Evolutionary conservation across 306 rosid genomes (phyloP).

Genomic region (Hylodesmum podocarpum): DNA sequence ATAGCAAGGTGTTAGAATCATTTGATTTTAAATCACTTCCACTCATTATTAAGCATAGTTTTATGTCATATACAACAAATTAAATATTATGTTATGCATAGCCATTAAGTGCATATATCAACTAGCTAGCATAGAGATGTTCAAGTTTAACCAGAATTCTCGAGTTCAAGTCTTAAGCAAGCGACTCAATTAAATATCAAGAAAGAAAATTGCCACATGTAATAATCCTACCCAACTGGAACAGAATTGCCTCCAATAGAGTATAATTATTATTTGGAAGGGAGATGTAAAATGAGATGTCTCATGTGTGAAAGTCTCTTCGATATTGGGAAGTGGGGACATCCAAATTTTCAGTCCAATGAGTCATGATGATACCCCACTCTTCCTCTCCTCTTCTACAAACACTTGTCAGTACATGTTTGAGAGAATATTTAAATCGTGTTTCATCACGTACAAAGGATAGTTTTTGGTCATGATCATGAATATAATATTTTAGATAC

Average conservation of each 20-base stretch:
- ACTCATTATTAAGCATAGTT: neutral
- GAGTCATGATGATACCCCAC: neutral
- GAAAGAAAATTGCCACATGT: too few species aligned
- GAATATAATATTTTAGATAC: neutral
- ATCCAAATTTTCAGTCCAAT: neutral
- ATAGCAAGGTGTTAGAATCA: neutral
- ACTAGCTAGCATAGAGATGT: too few species aligned
- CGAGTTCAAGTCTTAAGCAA: too few species aligned
- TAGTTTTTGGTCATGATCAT: neutral
- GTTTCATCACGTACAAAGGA: neutral
- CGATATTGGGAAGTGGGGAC: neutral
- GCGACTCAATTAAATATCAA: too few species aligned
- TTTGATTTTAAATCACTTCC: neutral
- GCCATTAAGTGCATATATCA: too few species aligned
- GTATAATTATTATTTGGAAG: too few species aligned
- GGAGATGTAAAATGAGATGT: neutral
- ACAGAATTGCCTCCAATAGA: too few species aligned
- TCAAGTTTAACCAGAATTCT: too few species aligned
- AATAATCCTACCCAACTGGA: too few species aligned
- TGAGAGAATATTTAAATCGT: neutral
- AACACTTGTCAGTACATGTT: neutral
- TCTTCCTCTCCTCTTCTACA: neutral
- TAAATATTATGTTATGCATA: neutral
- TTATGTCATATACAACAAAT: neutral
- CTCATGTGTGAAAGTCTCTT: neutral